These are phyloP conservation scores for Pichia kluyveri DNA, from an alignment of 805 yeast genomes.

Conservation along the genomic window DNA sequence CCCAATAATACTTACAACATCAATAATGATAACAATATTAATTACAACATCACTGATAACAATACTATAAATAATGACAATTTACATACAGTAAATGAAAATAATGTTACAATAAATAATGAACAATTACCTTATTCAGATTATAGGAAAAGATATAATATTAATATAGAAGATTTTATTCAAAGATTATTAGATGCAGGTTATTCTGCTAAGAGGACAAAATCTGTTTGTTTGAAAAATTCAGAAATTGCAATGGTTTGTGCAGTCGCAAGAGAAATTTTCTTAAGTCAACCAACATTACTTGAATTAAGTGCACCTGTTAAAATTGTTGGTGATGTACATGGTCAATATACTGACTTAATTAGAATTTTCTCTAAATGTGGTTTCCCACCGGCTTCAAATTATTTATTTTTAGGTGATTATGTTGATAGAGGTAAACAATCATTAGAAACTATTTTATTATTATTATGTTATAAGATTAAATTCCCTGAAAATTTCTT, in stretches of 20 bases:
- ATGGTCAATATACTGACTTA: slow-evolving; percentile 91
- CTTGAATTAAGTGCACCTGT: slow-evolving; percentile 83
- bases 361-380: slow-evolving; percentile 88
- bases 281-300: slow-evolving; percentile 82
- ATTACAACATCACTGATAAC: neutral
- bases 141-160: slow-evolving; percentile 9
- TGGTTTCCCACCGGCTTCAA: slow-evolving; percentile 93
- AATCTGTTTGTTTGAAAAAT: slow-evolving; percentile 78
- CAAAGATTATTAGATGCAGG: slow-evolving; percentile 93
- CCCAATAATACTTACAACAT: neutral
- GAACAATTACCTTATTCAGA: neutral
- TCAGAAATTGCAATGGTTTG: slow-evolving; percentile 86
- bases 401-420: slow-evolving; percentile 89
- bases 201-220: slow-evolving; percentile 88
- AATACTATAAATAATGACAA: neutral
- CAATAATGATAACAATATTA: neutral
- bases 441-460: slow-evolving; percentile 81
- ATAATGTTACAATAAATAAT: neutral
- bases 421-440: slow-evolving; percentile 98
- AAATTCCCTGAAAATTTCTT: slow-evolving; percentile 96
- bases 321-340: slow-evolving; percentile 88
- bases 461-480: slow-evolving; percentile 85
- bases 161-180: slow-evolving; percentile 75
- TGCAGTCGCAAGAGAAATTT: slow-evolving; percentile 79
- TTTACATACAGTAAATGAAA: neutral